Evolutionary conservation across 441 rosid genomes (phyloP).

Genomic region (Pelargonium citronellum): DNA sequence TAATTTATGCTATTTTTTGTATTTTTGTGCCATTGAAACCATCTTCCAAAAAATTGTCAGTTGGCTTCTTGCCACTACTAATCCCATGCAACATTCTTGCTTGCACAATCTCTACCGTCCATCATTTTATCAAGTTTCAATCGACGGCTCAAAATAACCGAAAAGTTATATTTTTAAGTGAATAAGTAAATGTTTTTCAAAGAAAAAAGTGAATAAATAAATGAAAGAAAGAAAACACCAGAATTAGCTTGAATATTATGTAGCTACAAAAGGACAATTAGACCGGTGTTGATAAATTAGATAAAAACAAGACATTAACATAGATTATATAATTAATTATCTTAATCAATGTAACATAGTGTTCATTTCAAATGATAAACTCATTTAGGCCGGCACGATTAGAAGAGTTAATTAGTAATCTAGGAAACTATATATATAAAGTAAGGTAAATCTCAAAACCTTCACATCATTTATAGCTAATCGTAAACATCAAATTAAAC

Average conservation of each 20-base stretch:
- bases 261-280: neutral
- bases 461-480: neutral
- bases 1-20: too few relatives aligned
- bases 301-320: constrained; percentile 2
- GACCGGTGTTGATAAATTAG: neutral
- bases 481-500: neutral
- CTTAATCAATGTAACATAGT: too few relatives aligned
- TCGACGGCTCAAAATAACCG: too few relatives aligned
- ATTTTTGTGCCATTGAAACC: too few relatives aligned
- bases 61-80: too few relatives aligned
- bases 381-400: constrained; percentile 6
- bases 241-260: neutral
- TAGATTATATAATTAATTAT: neutral
- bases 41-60: too few relatives aligned
- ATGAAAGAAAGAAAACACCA: neutral
- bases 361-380: neutral
- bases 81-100: too few relatives aligned
- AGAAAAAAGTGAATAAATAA: neutral
- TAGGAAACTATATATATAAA: neutral
- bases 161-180: too few relatives aligned
- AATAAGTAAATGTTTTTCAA: neutral
- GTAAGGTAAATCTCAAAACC: neutral
- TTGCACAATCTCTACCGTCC: too few relatives aligned
- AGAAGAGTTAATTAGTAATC: neutral
- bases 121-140: too few relatives aligned